A percentile compares a stretch with the other conserved stretches of the same genome.
phyloP scores from a whole-genome alignment of 2,329 filamentous ascomycete species.

The Monosporascus sp. region DNA sequence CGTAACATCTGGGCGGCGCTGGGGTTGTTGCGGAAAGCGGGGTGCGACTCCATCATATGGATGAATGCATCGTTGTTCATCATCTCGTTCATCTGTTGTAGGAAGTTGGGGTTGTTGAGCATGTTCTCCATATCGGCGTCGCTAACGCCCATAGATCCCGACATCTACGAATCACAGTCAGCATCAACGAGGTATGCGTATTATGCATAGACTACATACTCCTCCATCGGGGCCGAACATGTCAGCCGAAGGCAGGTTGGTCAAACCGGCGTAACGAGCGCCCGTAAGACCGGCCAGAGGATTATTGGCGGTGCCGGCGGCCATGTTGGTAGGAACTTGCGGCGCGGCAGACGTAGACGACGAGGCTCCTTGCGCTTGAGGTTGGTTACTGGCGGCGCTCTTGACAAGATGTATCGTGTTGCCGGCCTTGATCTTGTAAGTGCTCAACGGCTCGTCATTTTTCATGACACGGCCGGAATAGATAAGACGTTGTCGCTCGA shows the following conservation, averaged over 20 bases:
- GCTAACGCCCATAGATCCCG: slow-evolving; percentile 64
- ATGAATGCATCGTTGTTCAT: slow-evolving; percentile 93
- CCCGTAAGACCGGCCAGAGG: slow-evolving; percentile 86
- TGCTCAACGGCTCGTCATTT: slow-evolving; percentile 77
- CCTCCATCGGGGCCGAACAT: slow-evolving; percentile 93
- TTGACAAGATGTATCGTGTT: slow-evolving; percentile 97
- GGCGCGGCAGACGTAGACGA: slow-evolving; percentile 43
- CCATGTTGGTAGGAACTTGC: slow-evolving; percentile 70
- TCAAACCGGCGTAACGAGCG: slow-evolving; percentile 87
- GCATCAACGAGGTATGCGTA: slow-evolving; percentile 16
- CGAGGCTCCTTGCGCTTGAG: slow-evolving; percentile 36
- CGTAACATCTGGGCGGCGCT: slow-evolving; percentile 17
- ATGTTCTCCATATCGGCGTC: slow-evolving; percentile 78
- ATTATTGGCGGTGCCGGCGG: slow-evolving; percentile 79
- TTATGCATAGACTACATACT: slow-evolving; percentile 50
- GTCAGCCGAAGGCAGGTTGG: slow-evolving; percentile 78
- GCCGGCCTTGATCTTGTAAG: slow-evolving; percentile 92
- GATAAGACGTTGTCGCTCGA: slow-evolving; percentile 88
- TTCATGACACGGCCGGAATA: slow-evolving; percentile 97
- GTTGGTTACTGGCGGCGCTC: slow-evolving; percentile 81
- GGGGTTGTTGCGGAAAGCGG: slow-evolving; percentile 64
- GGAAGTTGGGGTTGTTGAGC: slow-evolving; percentile 82
- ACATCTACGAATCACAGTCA: slow-evolving; percentile 60
- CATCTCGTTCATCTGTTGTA: slow-evolving; percentile 86
- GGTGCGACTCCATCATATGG: slow-evolving; percentile 89